Percentiles rank a stretch among this genome's conserved stretches.
These are phyloP conservation scores for Chlorella sp. DNA, from an alignment of 139 green algal species.

Conservation along the genomic window DNA sequence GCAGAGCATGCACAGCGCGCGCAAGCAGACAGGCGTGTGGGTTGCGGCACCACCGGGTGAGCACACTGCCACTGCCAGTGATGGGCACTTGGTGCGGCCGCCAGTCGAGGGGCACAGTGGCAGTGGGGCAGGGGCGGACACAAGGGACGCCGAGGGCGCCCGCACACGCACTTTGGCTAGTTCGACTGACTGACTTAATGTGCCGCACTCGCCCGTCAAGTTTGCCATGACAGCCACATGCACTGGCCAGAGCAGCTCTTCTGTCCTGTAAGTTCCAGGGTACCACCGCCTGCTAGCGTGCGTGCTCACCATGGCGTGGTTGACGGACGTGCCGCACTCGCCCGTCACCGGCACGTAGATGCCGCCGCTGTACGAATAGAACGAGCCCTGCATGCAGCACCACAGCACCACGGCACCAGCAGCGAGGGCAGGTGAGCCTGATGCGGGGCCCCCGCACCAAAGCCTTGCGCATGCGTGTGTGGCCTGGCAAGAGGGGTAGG, in stretches of 20 bases:
- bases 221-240: neutral
- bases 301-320: conserved; percentile 11
- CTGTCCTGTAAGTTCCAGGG: too few relatives aligned
- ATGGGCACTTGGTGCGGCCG: neutral
- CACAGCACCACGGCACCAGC: too few relatives aligned
- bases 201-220: neutral
- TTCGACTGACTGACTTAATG: neutral
- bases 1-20: neutral
- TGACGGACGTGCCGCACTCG: conserved; percentile 6
- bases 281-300: too few relatives aligned
- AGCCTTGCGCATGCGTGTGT: too few relatives aligned
- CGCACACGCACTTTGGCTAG: neutral
- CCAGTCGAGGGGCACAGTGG: neutral
- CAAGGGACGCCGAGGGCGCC: neutral
- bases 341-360: neutral
- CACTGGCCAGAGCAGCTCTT: neutral
- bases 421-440: too few relatives aligned
- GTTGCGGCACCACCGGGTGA: neutral
- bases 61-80: neutral
- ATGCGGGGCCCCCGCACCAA: too few relatives aligned
- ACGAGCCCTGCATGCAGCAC: too few relatives aligned
- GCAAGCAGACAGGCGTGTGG: neutral
- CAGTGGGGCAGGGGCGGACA: neutral
- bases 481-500: too few relatives aligned
- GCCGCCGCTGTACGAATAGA: conserved; percentile 6